phyloP scores from a whole-genome alignment of 352 stramenopile genomes.

The Hyaloperonospora arabidopsidis region DNA sequence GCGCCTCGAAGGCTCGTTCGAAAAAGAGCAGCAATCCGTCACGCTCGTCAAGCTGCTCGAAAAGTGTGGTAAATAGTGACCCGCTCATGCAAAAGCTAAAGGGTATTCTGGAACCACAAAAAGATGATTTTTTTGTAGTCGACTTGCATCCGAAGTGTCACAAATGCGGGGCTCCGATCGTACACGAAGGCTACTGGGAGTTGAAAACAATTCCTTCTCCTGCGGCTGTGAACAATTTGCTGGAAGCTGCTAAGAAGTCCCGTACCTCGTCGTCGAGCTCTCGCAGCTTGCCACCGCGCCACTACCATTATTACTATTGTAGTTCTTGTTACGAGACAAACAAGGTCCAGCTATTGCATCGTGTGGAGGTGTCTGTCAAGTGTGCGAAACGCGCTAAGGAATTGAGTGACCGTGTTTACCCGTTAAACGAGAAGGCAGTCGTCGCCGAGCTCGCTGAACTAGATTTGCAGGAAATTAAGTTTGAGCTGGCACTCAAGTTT shows the following conservation, averaged over 20 bases:
- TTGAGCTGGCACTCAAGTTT: conserved; percentile 45
- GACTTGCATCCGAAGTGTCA: conserved; percentile 88
- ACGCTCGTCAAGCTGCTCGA: conserved; percentile 40
- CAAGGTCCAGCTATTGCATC: conserved; percentile 69
- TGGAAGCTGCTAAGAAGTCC: conserved; percentile 75
- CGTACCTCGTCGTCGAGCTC: conserved; percentile 55
- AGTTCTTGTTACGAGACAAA: conserved; percentile 54
- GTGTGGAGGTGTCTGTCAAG: conserved; percentile 57
- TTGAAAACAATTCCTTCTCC: conserved; percentile 60
- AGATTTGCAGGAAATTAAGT: conserved; percentile 83
- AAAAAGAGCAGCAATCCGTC: conserved; percentile 48
- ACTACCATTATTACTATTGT: conserved; percentile 84
- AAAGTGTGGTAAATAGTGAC: conserved; percentile 82
- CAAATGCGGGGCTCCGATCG: conserved; percentile 82
- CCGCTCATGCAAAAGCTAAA: conserved; percentile 97
- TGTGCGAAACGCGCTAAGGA: conserved; percentile 62
- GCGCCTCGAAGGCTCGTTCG: conserved; percentile 57
- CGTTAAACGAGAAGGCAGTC: conserved; percentile 52
- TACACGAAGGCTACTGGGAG: conserved; percentile 80
- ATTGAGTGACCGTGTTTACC: conserved; percentile 51
- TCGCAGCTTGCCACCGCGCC: conserved; percentile 56
- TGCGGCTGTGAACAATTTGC: conserved; percentile 60
- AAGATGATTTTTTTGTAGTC: conserved; percentile 98
- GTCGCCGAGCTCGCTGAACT: conserved; percentile 54
- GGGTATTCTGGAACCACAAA: conserved; percentile 97